A percentile compares a stretch with the other conserved stretches of the same genome.
Evolutionary conservation across 306 rosid species (phyloP).

Genomic region (Morella rubra): DNA sequence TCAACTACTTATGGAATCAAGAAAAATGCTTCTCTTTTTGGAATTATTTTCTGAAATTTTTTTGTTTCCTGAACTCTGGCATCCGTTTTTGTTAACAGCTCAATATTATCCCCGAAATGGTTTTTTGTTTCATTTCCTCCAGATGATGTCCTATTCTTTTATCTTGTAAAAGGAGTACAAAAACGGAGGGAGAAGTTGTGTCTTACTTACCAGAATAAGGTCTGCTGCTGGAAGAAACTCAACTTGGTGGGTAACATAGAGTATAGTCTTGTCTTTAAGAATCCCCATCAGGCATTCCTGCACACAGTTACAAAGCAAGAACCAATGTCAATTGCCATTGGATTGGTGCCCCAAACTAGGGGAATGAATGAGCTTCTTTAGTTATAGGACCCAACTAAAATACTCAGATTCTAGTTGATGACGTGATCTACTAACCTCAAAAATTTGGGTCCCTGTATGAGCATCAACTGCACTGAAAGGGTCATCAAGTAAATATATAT

Average conservation of each 20-base stretch:
- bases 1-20: background rate
- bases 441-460: slow-evolving; percentile 92
- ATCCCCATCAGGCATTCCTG: slow-evolving; percentile 94
- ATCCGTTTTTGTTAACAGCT: background rate
- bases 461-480: slow-evolving; percentile 99
- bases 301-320: slow-evolving; percentile 16
- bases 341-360: slow-evolving; percentile 5
- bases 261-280: slow-evolving; percentile 72
- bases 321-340: slow-evolving; percentile 7
- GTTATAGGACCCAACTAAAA: background rate
- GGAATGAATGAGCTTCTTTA: background rate
- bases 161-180: slow-evolving; percentile 2
- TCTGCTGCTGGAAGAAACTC: slow-evolving; percentile 99
- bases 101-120: background rate
- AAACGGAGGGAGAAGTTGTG: slow-evolving; percentile 10
- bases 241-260: slow-evolving; percentile 94
- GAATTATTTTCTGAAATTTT: no score
- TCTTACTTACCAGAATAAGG: slow-evolving; percentile 66
- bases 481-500: slow-evolving; percentile 82
- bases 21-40: background rate
- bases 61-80: background rate
- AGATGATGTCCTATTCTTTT: background rate
- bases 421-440: slow-evolving; percentile 48
- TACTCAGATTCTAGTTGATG: background rate
- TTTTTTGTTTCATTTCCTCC: background rate